Conservation (phyloP, 306 rosid species). For the Lupinus albus region DNA sequence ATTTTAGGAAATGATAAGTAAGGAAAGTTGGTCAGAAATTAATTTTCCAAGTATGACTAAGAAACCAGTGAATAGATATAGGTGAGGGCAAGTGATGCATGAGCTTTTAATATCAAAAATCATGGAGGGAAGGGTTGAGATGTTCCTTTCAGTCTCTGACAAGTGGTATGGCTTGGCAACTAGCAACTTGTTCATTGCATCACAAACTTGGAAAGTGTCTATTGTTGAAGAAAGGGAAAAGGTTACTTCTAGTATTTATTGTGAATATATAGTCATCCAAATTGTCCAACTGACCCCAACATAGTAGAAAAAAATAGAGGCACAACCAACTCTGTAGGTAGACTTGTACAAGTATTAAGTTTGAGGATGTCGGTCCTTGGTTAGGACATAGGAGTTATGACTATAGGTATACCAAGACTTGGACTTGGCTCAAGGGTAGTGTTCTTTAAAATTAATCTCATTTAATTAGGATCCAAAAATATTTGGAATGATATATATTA, state of each 20-base stretch:
- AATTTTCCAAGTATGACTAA: constrained; percentile 10
- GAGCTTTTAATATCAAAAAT: constrained; percentile 18
- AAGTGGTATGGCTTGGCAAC: constrained; percentile 26
- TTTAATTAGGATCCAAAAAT: too few species aligned
- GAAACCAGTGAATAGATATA: neutral
- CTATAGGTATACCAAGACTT: too few species aligned
- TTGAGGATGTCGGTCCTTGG: too few species aligned
- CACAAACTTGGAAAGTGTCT: constrained; percentile 8
- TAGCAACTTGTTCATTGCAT: constrained; percentile 37
- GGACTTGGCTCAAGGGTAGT: too few species aligned
- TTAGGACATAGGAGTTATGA: too few species aligned
- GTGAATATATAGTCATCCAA: constrained; percentile 39
- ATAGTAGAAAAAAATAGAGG: constrained; percentile 24
- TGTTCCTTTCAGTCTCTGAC: constrained; percentile 43
- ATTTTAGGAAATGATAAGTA: neutral
- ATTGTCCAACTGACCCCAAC: constrained; percentile 31
- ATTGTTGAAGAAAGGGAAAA: neutral
- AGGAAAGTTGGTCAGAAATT: neutral
- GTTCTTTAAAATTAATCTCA: too few species aligned
- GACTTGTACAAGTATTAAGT: neutral
- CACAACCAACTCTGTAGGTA: constrained; percentile 17
- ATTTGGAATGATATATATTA: too few species aligned
- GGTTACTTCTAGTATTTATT: constrained; percentile 5
- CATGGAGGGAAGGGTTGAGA: constrained; percentile 33
- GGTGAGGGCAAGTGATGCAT: neutral